Evolutionary conservation across 2,329 filamentous ascomycete species (phyloP).

Genomic region (Colletotrichum coccodes): DNA sequence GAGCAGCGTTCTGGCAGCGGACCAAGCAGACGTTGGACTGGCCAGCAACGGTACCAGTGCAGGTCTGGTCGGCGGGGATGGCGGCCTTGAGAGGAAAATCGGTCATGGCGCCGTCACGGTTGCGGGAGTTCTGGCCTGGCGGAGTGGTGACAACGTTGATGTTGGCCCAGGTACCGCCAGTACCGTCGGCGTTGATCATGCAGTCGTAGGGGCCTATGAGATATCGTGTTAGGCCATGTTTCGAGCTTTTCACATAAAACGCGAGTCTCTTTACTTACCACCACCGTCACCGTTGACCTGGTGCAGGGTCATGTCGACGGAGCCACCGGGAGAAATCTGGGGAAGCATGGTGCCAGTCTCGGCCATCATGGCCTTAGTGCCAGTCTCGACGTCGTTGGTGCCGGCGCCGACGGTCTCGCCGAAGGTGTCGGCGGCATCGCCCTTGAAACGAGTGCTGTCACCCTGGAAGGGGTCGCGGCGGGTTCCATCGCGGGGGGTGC

Average conservation of each 20-base stretch:
- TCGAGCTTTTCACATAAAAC: neutral
- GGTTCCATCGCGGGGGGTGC: slow-evolving; percentile 71
- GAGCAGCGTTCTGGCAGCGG: slow-evolving; percentile 68
- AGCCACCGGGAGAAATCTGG: slow-evolving; percentile 67
- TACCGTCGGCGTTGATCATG: slow-evolving; percentile 71
- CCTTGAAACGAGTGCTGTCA: slow-evolving; percentile 71
- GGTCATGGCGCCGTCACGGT: slow-evolving; percentile 50
- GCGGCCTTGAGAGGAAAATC: slow-evolving; percentile 65
- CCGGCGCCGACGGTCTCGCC: slow-evolving; percentile 69
- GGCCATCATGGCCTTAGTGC: slow-evolving; percentile 66
- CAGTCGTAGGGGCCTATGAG: slow-evolving; percentile 63
- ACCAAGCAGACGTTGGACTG: slow-evolving; percentile 71
- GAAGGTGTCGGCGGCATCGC: slow-evolving; percentile 59
- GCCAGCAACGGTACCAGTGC: slow-evolving; percentile 69
- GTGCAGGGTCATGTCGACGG: slow-evolving; percentile 71
- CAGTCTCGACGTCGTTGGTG: slow-evolving; percentile 65
- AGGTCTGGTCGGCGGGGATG: slow-evolving; percentile 65
- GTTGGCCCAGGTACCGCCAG: slow-evolving; percentile 61
- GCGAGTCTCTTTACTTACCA: slow-evolving; percentile 45
- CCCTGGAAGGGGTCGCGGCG: slow-evolving; percentile 70
- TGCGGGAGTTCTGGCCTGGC: slow-evolving; percentile 60
- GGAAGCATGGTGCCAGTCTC: slow-evolving; percentile 66
- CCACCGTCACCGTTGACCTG: slow-evolving; percentile 76
- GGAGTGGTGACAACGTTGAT: slow-evolving; percentile 66
- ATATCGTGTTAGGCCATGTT: neutral